Conservation (phyloP, 2,329 filamentous ascomycete species). For the Cercospora sp. region DNA sequence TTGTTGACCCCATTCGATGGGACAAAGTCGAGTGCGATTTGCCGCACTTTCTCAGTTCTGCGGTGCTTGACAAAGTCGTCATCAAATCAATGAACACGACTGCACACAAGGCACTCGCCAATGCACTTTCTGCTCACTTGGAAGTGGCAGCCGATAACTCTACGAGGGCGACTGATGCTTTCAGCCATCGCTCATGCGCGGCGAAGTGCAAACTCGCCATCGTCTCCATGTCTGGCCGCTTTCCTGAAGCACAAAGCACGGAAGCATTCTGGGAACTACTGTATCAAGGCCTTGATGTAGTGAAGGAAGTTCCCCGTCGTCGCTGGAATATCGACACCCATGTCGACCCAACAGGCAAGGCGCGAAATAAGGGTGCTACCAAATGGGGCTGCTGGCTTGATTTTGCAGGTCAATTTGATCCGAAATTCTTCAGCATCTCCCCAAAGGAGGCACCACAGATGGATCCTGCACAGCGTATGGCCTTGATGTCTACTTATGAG, state of each 20-base stretch:
- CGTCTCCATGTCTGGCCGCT: conserved; percentile 13
- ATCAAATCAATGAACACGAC: neutral
- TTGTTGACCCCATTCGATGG: neutral
- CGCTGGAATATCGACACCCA: conserved; percentile 24
- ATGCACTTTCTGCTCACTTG: neutral
- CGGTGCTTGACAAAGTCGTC: neutral
- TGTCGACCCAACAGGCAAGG: conserved; percentile 20
- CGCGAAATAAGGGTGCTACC: conserved; percentile 28
- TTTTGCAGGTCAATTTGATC: conserved; percentile 43
- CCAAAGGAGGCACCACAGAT: conserved; percentile 29
- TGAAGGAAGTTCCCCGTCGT: conserved; percentile 15
- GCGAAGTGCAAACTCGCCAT: conserved; percentile 7
- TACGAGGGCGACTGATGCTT: neutral
- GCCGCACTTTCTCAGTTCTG: neutral
- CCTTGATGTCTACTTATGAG: conserved; percentile 24
- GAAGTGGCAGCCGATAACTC: neutral
- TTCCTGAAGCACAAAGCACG: conserved; percentile 12
- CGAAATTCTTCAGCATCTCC: conserved; percentile 45
- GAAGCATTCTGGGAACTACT: conserved; percentile 25
- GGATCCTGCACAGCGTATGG: conserved; percentile 21
- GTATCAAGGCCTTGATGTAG: conserved; percentile 15
- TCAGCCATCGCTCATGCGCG: neutral
- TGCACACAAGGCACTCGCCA: neutral
- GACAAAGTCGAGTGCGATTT: neutral
- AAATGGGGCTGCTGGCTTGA: conserved; percentile 43